Evolutionary conservation across 345 rosid genomes (phyloP).

Genomic region (Eucalyptus pauciflora): DNA sequence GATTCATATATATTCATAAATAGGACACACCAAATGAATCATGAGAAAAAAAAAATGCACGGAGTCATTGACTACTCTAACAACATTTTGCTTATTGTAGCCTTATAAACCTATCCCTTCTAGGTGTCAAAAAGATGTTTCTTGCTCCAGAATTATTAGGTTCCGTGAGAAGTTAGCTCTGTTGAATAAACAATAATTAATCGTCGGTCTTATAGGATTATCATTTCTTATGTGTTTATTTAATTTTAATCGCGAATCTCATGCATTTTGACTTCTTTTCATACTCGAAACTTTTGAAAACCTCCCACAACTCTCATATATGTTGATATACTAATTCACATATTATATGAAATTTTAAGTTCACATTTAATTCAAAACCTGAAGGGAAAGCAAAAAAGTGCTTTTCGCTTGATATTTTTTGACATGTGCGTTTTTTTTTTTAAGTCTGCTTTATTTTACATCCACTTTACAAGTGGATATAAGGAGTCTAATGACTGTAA

Average conservation of each 20-base stretch:
- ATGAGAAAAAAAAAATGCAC: neutral
- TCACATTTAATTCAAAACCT: neutral
- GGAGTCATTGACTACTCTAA: neutral
- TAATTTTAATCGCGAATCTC: neutral
- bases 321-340: neutral
- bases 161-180: neutral
- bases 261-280: neutral
- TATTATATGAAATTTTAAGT: neutral
- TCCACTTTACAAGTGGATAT: neutral
- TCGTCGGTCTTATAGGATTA: neutral
- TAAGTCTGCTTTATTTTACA: neutral
- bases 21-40: neutral
- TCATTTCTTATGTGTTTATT: neutral
- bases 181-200: neutral
- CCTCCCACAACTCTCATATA: neutral
- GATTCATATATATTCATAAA: neutral
- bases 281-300: neutral
- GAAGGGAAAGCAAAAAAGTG: neutral
- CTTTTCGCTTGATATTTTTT: neutral
- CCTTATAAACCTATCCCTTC: neutral
- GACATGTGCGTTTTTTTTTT: neutral
- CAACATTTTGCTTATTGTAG: neutral
- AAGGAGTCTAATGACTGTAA: neutral
- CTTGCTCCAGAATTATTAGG: neutral
- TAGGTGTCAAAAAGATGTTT: neutral